phyloP scores from a whole-genome alignment of 225 moss, liverwort and hornwort species.

The Polytrichum commune region DNA sequence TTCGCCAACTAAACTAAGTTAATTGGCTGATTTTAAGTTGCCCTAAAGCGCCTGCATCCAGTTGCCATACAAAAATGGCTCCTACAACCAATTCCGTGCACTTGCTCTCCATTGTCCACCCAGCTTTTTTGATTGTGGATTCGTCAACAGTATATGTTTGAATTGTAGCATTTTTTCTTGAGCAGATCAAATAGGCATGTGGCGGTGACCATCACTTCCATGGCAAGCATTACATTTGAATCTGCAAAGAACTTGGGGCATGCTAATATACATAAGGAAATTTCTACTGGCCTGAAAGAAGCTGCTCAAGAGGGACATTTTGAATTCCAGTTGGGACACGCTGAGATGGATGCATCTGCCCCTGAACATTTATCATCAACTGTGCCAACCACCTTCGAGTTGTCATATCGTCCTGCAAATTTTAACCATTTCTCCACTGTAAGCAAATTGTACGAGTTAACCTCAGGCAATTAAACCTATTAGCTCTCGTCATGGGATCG shows the following conservation, averaged over 20 bases:
- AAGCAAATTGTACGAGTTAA: not conserved
- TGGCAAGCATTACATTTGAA: not conserved
- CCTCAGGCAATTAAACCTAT: too few species aligned
- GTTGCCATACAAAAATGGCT: too few species aligned
- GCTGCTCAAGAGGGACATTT: slow-evolving; percentile 51
- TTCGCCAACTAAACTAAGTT: too few species aligned
- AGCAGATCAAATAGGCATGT: too few species aligned
- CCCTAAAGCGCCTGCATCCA: too few species aligned
- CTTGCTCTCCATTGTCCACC: too few species aligned
- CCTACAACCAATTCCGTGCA: too few species aligned
- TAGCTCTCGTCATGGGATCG: too few species aligned
- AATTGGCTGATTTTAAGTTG: too few species aligned
- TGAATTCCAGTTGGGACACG: slow-evolving; percentile 39
- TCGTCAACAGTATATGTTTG: too few species aligned
- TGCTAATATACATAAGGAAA: slow-evolving; percentile 35
- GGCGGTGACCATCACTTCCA: not conserved
- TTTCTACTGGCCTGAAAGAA: slow-evolving; percentile 47
- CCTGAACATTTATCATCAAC: slow-evolving; percentile 75
- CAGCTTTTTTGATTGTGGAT: too few species aligned
- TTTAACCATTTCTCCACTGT: slow-evolving; percentile 1
- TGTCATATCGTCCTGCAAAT: slow-evolving; percentile 71
- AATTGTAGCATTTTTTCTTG: too few species aligned
- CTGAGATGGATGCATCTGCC: slow-evolving; percentile 62
- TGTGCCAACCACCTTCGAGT: slow-evolving; percentile 86
- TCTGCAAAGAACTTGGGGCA: not conserved